Percentiles rank a stretch among this genome's conserved stretches.
Conservation (phyloP, 768 basidiomycete genomes). For the Russula dissimulans region DNA sequence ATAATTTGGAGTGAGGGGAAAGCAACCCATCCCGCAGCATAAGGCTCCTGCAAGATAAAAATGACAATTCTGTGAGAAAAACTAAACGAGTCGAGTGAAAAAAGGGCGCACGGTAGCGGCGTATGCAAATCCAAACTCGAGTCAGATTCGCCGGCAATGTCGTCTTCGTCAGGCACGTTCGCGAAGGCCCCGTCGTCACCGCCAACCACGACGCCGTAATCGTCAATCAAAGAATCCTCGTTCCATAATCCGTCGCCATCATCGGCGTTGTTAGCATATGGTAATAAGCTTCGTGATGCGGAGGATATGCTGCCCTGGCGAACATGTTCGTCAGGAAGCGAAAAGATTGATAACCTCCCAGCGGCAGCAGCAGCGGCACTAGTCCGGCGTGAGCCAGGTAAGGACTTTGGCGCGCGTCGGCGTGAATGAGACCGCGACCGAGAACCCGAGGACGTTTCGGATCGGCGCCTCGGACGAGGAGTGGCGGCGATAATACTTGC, state of each 20-base stretch:
- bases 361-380: constrained; percentile 5
- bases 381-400: constrained; percentile 16
- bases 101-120: constrained; percentile 30
- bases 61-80: neutral
- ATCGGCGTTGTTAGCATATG: constrained; percentile 10
- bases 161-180: constrained; percentile 22
- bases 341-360: constrained; percentile 10
- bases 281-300: constrained; percentile 16
- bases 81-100: neutral
- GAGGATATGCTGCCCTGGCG: constrained; percentile 16
- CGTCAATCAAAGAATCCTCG: constrained; percentile 24
- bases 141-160: constrained; percentile 29
- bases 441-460: constrained; percentile 21
- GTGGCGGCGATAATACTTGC: constrained; percentile 26
- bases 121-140: constrained; percentile 33
- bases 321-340: neutral
- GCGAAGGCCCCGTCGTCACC: constrained; percentile 21
- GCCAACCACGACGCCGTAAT: constrained; percentile 24
- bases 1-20: constrained; percentile 33
- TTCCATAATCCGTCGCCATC: constrained; percentile 20
- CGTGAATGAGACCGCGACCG: constrained; percentile 20
- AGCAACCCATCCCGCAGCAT: constrained; percentile 34
- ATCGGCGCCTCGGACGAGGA: constrained; percentile 25
- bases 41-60: constrained; percentile 24
- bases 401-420: constrained; percentile 10